A percentile compares a stretch with the other conserved stretches of the same genome.
Evolutionary conservation across 2,329 filamentous ascomycete species (phyloP).

Genomic region (Cercospora canescens): DNA sequence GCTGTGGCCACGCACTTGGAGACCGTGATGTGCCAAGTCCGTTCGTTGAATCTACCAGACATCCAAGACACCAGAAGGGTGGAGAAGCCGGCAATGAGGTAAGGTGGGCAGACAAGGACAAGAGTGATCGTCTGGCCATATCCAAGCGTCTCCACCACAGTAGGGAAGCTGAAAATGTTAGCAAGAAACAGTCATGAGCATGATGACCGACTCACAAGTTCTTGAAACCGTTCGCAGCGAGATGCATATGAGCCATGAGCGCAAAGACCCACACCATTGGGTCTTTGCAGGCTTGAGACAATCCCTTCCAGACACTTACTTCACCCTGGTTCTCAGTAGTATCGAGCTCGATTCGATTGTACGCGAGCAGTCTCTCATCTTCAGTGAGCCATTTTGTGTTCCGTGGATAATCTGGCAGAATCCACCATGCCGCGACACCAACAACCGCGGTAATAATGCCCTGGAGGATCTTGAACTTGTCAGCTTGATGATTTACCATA

Average conservation of each 20-base stretch:
- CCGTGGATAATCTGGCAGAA: conserved; percentile 34
- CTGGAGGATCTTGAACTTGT: not conserved
- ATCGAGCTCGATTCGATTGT: conserved; percentile 21
- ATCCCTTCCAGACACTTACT: conserved; percentile 7
- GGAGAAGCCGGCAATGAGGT: conserved; percentile 5
- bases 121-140: conserved; percentile 43
- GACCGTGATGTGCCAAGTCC: conserved; percentile 8
- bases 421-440: conserved; percentile 6
- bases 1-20: conserved; percentile 7
- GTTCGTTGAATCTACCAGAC: conserved; percentile 8
- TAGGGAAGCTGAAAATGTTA: conserved; percentile 29
- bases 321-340: not conserved
- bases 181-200: not conserved
- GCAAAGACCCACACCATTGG: conserved; percentile 10
- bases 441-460: conserved; percentile 9
- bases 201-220: conserved; percentile 33
- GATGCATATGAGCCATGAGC: conserved; percentile 1
- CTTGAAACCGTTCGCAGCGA: conserved; percentile 28
- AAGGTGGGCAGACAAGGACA: conserved; percentile 4
- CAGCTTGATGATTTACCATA: not conserved
- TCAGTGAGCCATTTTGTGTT: conserved; percentile 39
- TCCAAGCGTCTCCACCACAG: conserved; percentile 50
- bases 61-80: conserved; percentile 1
- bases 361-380: conserved; percentile 38
- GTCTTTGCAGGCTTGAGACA: conserved; percentile 4